Evolutionary conservation across 208 protist species (phyloP), one percentile per base, ranked within the genome.

Genomic region (Crithidia bombi): DNA sequence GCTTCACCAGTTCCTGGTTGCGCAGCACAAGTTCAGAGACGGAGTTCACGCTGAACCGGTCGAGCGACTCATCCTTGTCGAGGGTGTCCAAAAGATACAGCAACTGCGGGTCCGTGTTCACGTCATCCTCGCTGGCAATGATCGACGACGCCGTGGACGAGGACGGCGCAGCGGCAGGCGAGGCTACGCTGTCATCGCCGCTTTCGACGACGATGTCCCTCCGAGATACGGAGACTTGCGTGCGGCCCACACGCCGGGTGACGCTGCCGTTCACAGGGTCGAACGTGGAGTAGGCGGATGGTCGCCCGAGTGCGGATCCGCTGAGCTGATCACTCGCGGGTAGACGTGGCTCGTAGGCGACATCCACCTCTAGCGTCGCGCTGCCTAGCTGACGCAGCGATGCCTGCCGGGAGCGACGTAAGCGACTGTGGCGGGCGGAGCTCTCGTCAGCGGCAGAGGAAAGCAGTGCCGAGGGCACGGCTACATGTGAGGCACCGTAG

Each of bases 1-100:
- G 83, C 69, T 81, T 61, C 47, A 91, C 50, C 7, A 94, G 73
- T 61, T 94, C 86, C 72, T 92, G 86, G 65, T 94, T 94, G 35
- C 89, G 89, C 57, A 78, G 49, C 19, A 94, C 55, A 11, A 94
- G 58, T 56, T 94, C 82, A 5, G 73, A 51, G 6, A 94, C 83
- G 14, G 75, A 81, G 75, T 94, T 87, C 35, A 89, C 65, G 44
- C 82, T 87, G 72, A 80, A 94, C 11, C 77, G 79, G 38, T 85
- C 83, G 19, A 91, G 65, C 35, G 76, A 77, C 47, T 91, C 86
- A 62, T 89, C 79, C 58, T 79, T 79, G 47, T 83, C 75, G 3
- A 94, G 73, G 46, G 83, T 68, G 55, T 84, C 78, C 15, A 87
- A 75, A 28, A 87, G 58, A 14, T 58, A 70, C 7, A 82, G 73